A percentile compares a stretch with the other conserved stretches of the same genome.
Evolutionary conservation across 2,329 filamentous ascomycete genomes (phyloP).

Genomic region (Phoma sp.): DNA sequence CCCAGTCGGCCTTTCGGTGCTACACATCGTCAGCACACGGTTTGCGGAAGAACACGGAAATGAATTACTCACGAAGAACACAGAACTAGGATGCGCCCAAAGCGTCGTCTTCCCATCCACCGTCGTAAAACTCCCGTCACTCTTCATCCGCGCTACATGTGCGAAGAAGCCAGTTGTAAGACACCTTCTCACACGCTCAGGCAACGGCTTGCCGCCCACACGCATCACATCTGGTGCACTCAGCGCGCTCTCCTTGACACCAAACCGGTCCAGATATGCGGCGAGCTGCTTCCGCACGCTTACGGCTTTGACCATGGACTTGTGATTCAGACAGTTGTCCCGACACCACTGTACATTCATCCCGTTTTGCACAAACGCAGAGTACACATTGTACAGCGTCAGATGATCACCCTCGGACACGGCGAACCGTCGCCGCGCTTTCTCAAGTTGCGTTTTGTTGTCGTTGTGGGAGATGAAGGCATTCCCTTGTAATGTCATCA

Average conservation of each 20-base stretch:
- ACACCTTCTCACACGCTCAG: conserved; percentile 82
- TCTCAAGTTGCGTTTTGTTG: conserved; percentile 77
- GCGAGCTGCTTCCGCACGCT: conserved; percentile 87
- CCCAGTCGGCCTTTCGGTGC: conserved; percentile 96
- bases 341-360: conserved; percentile 85
- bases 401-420: conserved; percentile 94
- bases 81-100: conserved; percentile 86
- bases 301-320: conserved; percentile 80
- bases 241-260: conserved; percentile 65
- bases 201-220: conserved; percentile 58
- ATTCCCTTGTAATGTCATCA: conserved; percentile 84
- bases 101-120: conserved; percentile 80
- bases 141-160: conserved; percentile 91
- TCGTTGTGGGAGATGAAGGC: conserved; percentile 84
- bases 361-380: conserved; percentile 83
- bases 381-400: conserved; percentile 91
- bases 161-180: conserved; percentile 91
- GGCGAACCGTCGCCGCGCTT: conserved; percentile 79
- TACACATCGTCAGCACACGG: no score
- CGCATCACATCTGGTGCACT: conserved; percentile 44
- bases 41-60: no score
- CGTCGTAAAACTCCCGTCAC: conserved; percentile 87
- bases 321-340: conserved; percentile 86
- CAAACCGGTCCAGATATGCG: conserved; percentile 86
- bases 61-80: no score